phyloP scores from a whole-genome alignment of 495 filamentous ascomycete species.

The Jackrogersella multiformis region DNA sequence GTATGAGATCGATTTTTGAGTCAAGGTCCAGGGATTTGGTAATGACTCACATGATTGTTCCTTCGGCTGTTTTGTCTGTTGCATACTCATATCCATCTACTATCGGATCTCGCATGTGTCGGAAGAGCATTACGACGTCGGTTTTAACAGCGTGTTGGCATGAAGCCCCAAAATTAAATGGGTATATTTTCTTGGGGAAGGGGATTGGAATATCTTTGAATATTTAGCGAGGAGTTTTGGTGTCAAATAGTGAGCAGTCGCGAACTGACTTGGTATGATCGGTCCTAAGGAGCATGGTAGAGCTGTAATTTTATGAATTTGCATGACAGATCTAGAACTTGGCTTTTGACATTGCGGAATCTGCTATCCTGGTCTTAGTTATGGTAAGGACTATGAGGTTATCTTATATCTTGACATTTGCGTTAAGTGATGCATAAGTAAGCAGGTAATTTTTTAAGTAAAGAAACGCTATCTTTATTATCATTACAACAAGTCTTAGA shows the following conservation, averaged over 20 bases:
- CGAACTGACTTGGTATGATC: not conserved
- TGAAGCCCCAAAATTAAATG: not conserved
- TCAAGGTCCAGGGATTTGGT: slow-evolving; percentile 16
- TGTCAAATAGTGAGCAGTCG: no score
- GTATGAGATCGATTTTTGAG: slow-evolving; percentile 18
- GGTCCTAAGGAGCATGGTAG: no score
- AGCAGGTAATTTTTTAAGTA: no score
- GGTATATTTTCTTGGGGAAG: not conserved
- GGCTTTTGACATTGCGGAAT: no score
- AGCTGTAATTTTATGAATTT: no score
- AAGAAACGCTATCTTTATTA: no score
- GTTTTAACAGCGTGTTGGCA: not conserved
- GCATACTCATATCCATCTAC: slow-evolving; percentile 1
- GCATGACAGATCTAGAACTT: no score
- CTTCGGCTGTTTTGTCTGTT: slow-evolving; percentile 1
- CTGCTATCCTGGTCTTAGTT: no score
- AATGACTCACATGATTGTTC: slow-evolving; percentile 18
- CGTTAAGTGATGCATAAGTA: no score
- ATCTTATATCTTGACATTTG: no score
- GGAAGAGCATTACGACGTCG: not conserved
- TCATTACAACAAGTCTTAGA: no score
- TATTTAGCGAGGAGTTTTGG: slow-evolving; percentile 32
- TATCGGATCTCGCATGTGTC: slow-evolving; percentile 8
- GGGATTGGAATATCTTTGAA: not conserved
- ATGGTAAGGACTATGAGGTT: no score